A percentile compares a stretch with the other conserved stretches of the same genome.
Evolutionary conservation across 2,329 filamentous ascomycete species (phyloP).

Genomic region (Sordariomycetes sp.): DNA sequence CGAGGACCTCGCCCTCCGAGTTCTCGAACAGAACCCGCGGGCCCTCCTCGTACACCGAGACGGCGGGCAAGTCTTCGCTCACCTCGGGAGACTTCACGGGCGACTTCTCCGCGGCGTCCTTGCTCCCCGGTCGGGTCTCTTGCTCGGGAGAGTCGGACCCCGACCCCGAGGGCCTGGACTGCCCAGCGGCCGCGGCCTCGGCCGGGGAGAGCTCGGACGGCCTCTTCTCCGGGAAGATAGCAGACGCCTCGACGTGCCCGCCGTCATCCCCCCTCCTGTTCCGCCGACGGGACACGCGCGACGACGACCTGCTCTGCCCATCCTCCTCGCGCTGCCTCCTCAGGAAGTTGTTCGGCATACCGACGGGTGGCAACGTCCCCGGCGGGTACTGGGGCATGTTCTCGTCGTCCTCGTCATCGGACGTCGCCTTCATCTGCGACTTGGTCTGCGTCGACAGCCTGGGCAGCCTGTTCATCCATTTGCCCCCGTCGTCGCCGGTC

Average conservation of each 20-base stretch:
- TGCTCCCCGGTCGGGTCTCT: not conserved
- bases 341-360: conserved; percentile 65
- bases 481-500: conserved; percentile 68
- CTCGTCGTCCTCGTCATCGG: conserved; percentile 62
- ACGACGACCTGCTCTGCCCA: conserved; percentile 46
- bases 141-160: not conserved
- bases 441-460: conserved; percentile 56
- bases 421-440: conserved; percentile 78
- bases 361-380: conserved; percentile 61
- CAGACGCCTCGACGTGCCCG: conserved; percentile 81
- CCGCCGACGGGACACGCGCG: conserved; percentile 48
- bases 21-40: conserved; percentile 73
- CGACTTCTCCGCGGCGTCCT: not conserved
- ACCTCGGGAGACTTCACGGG: not conserved
- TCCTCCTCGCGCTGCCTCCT: conserved; percentile 75
- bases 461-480: conserved; percentile 89
- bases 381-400: conserved; percentile 52
- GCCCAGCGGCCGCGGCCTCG: not conserved
- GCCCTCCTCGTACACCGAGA: conserved; percentile 76
- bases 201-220: conserved; percentile 3
- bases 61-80: conserved; percentile 12
- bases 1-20: conserved; percentile 74
- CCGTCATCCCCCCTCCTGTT: conserved; percentile 51
- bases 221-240: conserved; percentile 58
- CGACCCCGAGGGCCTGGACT: not conserved